A percentile compares a stretch with the other conserved stretches of the same genome.
phyloP scores from a whole-genome alignment of 805 yeast species.

The Yamadazyma sp. region DNA sequence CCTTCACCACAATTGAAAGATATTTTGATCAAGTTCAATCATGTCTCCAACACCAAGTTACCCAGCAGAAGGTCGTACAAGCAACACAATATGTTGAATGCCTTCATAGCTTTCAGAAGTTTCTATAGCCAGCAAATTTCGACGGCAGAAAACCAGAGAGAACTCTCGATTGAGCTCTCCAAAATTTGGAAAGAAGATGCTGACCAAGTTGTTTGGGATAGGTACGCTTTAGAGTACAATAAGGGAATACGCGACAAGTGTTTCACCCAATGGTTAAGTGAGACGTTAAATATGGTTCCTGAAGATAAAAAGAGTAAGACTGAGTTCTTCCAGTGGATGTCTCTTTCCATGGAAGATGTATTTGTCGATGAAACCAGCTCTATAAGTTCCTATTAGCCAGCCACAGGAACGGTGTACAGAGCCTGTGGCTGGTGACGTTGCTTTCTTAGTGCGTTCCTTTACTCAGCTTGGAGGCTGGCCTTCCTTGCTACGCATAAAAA shows the following conservation, averaged over 20 bases:
- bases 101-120: slow-evolving; percentile 31
- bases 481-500: no score
- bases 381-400: no score
- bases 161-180: slow-evolving; percentile 24
- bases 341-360: slow-evolving; percentile 8
- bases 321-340: background rate
- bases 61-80: slow-evolving; percentile 7
- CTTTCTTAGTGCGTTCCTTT: no score
- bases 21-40: slow-evolving; percentile 7
- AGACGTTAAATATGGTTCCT: slow-evolving; percentile 6
- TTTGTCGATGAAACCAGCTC: no score
- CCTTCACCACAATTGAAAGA: slow-evolving; percentile 9
- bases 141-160: slow-evolving; percentile 21
- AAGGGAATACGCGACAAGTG: slow-evolving; percentile 5
- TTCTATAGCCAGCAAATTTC: slow-evolving; percentile 26
- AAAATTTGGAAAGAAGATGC: slow-evolving; percentile 27
- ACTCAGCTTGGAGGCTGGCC: no score
- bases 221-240: slow-evolving; percentile 32
- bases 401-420: no score
- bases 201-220: slow-evolving; percentile 27
- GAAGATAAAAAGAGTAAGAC: background rate
- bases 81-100: slow-evolving; percentile 21
- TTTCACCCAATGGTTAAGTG: slow-evolving; percentile 24
- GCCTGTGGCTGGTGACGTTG: no score
- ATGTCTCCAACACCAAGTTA: slow-evolving; percentile 1